phyloP scores from a whole-genome alignment of 2,329 filamentous ascomycete species.

The Tolypocladium guangdongense region DNA sequence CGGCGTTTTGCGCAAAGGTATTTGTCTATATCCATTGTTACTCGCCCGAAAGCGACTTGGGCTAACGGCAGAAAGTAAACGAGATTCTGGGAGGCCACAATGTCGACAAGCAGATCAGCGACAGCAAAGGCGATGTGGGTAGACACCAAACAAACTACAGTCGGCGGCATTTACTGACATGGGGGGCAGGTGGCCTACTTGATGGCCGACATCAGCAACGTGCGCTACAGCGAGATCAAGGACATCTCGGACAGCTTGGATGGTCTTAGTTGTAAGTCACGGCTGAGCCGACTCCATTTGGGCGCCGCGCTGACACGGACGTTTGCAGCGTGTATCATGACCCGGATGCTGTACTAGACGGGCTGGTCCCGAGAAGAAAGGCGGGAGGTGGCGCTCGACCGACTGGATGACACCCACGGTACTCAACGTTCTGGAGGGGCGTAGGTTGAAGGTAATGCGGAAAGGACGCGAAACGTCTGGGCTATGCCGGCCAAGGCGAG shows the following conservation, averaged over 20 bases:
- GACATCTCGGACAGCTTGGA: slow-evolving; percentile 77
- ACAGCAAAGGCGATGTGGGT: slow-evolving; percentile 77
- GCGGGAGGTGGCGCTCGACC: background rate
- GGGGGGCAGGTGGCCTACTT: slow-evolving; percentile 67
- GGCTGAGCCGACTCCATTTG: background rate
- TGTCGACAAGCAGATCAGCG: slow-evolving; percentile 97
- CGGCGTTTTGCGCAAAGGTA: slow-evolving; percentile 79
- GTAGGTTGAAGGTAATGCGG: background rate
- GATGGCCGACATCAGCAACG: slow-evolving; percentile 93
- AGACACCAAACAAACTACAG: background rate
- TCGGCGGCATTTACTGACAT: background rate
- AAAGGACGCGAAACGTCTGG: background rate
- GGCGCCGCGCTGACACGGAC: background rate
- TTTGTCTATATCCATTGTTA: background rate
- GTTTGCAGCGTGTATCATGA: slow-evolving; percentile 31
- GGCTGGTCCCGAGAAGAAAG: background rate
- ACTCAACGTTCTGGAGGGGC: slow-evolving; percentile 1
- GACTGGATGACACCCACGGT: background rate
- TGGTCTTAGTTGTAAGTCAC: slow-evolving; percentile 58
- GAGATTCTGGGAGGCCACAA: slow-evolving; percentile 91
- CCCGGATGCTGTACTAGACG: slow-evolving; percentile 33
- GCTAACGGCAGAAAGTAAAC: slow-evolving; percentile 52
- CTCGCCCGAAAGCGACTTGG: background rate
- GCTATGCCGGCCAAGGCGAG: background rate
- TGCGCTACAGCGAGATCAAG: slow-evolving; percentile 71